A percentile compares a stretch with the other conserved stretches of the same genome.
These are phyloP conservation scores for Candida chilensis DNA, from an alignment of 805 yeast species.

Conservation along the genomic window DNA sequence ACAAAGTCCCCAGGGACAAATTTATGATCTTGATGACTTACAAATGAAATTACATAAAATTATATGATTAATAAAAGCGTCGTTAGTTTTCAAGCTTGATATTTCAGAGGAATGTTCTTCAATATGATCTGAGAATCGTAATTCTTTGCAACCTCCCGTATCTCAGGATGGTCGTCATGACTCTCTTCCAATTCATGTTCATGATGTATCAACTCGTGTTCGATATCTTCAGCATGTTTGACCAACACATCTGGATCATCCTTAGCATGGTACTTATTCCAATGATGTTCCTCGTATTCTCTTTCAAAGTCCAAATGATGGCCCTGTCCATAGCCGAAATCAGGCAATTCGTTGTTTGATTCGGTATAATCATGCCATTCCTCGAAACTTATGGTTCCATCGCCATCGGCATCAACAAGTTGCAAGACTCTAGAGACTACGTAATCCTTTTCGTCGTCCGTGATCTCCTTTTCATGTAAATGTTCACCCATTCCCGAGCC, in stretches of 20 bases:
- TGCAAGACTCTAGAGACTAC: conserved; percentile 48
- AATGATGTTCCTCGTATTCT: conserved; percentile 92
- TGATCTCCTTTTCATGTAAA: conserved; percentile 51
- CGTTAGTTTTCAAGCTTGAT: conserved; percentile 1
- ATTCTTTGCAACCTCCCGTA: conserved; percentile 20
- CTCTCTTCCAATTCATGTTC: conserved; percentile 73
- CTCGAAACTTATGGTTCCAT: conserved; percentile 52
- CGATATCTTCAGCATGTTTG: conserved; percentile 84
- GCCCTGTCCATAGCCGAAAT: conserved; percentile 88
- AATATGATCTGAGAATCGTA: conserved; percentile 23
- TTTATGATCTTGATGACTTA: conserved; percentile 34
- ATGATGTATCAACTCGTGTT: conserved; percentile 78
- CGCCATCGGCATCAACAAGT: conserved; percentile 57
- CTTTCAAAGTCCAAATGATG: conserved; percentile 91
- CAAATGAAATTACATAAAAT: conserved; percentile 14
- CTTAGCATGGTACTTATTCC: conserved; percentile 73
- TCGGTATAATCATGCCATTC: conserved; percentile 62
- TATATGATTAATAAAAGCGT: conserved; percentile 5
- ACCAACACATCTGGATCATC: conserved; percentile 74
- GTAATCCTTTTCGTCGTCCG: conserved; percentile 43
- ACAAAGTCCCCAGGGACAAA: conserved; percentile 9
- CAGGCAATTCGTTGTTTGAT: conserved; percentile 73
- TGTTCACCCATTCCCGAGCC: conserved; percentile 88
- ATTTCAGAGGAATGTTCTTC: conserved; percentile 28
- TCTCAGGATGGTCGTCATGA: conserved; percentile 17